Conservation (phyloP, 768 basidiomycete genomes). For the Tylopilus plumbeoviolaceoides region DNA sequence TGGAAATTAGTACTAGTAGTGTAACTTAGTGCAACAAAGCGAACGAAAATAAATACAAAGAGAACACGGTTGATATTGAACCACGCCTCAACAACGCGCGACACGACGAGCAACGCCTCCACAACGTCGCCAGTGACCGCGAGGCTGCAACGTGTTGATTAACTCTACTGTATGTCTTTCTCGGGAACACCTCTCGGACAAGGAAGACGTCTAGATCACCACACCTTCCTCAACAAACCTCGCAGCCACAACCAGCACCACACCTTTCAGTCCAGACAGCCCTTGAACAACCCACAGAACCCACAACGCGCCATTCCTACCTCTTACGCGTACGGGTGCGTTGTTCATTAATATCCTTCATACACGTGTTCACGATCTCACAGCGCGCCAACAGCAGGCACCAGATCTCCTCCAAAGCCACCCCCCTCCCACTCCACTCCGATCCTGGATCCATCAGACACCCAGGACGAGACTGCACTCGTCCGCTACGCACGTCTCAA, state of each 20-base stretch:
- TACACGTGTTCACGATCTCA: constrained; percentile 1
- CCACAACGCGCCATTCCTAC: constrained; percentile 44
- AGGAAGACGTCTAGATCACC: constrained; percentile 83
- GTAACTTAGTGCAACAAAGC: constrained; percentile 12
- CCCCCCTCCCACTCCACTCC: constrained; percentile 27
- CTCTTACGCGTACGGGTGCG: constrained; percentile 72
- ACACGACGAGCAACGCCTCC: constrained; percentile 8
- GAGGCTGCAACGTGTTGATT: constrained; percentile 20
- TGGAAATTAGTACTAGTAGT: constrained; percentile 14
- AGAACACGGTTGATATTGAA: constrained; percentile 22
- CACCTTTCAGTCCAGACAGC: constrained; percentile 23
- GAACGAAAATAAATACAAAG: constrained; percentile 17
- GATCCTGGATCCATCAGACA: constrained; percentile 39
- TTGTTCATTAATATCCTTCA: constrained; percentile 1
- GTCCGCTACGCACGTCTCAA: constrained; percentile 47
- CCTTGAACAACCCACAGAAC: constrained; percentile 25
- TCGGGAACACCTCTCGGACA: constrained; percentile 77
- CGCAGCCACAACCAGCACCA: constrained; percentile 29
- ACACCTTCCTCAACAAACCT: constrained; percentile 67
- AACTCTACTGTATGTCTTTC: constrained; percentile 75
- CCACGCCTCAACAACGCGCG: constrained; percentile 6
- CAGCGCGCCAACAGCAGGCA: constrained; percentile 52
- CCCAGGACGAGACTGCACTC: constrained; percentile 44
- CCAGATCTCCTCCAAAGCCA: constrained; percentile 59
- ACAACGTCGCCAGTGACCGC: constrained; percentile 1